Conservation (phyloP, 73 alveolate species). For the Paramecium biaurelia region DNA sequence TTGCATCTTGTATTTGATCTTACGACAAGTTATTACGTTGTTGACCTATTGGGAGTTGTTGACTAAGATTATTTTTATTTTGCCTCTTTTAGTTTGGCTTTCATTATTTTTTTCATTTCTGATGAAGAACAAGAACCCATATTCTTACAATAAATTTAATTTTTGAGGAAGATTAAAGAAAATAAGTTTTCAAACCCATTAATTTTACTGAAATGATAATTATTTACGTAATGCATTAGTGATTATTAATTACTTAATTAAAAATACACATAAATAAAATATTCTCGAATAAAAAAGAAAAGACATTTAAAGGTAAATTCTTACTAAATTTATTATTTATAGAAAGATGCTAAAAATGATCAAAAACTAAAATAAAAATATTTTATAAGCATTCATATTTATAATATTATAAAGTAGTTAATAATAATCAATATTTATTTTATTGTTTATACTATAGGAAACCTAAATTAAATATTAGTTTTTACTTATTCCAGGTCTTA, state of each 20-base stretch:
- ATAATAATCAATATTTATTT: neutral
- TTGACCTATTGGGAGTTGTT: neutral
- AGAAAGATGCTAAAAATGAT: neutral
- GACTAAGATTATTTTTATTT: neutral
- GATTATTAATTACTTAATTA: neutral
- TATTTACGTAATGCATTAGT: neutral
- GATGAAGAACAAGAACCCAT: neutral
- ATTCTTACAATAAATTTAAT: neutral
- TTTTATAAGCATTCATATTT: neutral
- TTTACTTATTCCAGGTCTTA: neutral
- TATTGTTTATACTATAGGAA: neutral
- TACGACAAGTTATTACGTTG: neutral
- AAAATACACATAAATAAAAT: neutral
- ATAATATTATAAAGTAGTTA: neutral
- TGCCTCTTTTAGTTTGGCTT: neutral
- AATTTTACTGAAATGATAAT: neutral
- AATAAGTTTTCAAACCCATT: neutral
- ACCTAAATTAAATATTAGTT: neutral
- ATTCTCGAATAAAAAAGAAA: neutral
- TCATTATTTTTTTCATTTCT: neutral
- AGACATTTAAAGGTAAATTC: neutral
- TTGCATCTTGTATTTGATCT: neutral
- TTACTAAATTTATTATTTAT: neutral
- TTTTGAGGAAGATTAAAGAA: neutral
- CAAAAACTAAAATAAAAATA: neutral